Base-by-base conservation (phyloP, 2,329 filamentous ascomycete species). In the Trichoderma breve region DNA sequence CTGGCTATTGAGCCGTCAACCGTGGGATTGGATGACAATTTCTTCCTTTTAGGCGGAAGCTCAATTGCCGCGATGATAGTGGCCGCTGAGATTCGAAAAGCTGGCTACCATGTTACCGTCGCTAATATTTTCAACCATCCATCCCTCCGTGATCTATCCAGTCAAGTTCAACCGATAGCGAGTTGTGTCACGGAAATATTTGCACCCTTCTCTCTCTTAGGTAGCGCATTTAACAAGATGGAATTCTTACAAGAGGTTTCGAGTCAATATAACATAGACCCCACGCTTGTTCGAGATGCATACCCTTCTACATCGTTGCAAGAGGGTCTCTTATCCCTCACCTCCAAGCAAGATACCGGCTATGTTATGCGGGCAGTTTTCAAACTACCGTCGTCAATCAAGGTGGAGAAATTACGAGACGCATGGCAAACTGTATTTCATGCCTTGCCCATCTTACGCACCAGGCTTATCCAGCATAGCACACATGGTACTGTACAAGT, bases 401-500 rank as follows among this genome's bases (percentile, higher is more conserved):
- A 51, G 6, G 9, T 21, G 11, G n/a, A 51, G 43, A 51, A 51
- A 24, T 21, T 51, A 21, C 43, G 9, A 6, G n/a, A 51, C 9
- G 43, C 43, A 51, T 51, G n/a, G 43, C n/a, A 51, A 24, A 51
- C 9, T 2, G n/a, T 51, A 51, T 51, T 12, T 24, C 3, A 51
- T 21, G 9, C n/a, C 43, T 21, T 51, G 11, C 43, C 43, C n/a
- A 51, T 51, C 43, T 24, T 51, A 51, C 43, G 11, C 43, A 51
- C 43, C n/a, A 51, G 43, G 11, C n/a, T 51, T 51, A 51, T 51
- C 43, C 43, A 51, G 11, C 43, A 51, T 21, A 21, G 43, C n/a
- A 51, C n/a, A 21, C n/a, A 6, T 6, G 43, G 43, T 24, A 51
- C 43, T 6, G 4, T 51, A 8, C 43, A 51, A 21, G 82, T 84